Evolutionary conservation across 352 stramenopile species (phyloP), one percentile per base, ranked within the genome.

Genomic region (Phytopythium kandeliae): DNA sequence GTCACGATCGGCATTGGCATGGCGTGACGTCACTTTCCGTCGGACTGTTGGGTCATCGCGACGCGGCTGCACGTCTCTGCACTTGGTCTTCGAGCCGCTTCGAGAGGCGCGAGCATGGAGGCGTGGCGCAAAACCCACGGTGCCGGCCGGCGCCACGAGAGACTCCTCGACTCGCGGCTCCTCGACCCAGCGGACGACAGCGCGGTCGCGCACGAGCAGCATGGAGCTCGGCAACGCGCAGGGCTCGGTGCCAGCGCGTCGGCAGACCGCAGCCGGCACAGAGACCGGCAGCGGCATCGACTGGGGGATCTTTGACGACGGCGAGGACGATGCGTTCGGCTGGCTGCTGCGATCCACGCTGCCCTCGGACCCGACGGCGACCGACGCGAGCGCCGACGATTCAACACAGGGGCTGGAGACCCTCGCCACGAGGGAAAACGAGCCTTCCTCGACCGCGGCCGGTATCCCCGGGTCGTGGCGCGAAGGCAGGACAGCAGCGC

Each of bases 301-400:
- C 59, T 86, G 72, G 72, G 79, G 65, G 58, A 80, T 86, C 50
- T 86, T 86, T 57, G 74, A 75, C 40, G 75, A 86, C 58, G 57
- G 63, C 52, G 70, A 84, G 42, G 72, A 84, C 37, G 69, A 80
- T 51, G 51, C 72, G 16, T 84, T 86, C 55, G 59, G 66, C 8
- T 86, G 75, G 75, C 65, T 86, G 7, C 57, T 78, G 60, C 65
- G 70, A 42, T 71, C 68, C 19, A 76, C 71, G 49, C 38, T 41
- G 19, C 28, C 19, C 48, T 25, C 21, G 2, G 43, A 48, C 4
- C 33, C 24, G 36, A 17, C 35, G 28, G 2, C 33, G 11, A 5
- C 12, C 7, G 34, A 30, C 31, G 3, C 16, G 31, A 7, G 43
- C 6, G 9, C 33, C 22, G n/a, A n/a, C n/a, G n/a, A n/a, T n/a